Percentiles rank a stretch among this genome's conserved stretches.
Conservation (phyloP, 306 rosid species). For the Neltuma alba region DNA sequence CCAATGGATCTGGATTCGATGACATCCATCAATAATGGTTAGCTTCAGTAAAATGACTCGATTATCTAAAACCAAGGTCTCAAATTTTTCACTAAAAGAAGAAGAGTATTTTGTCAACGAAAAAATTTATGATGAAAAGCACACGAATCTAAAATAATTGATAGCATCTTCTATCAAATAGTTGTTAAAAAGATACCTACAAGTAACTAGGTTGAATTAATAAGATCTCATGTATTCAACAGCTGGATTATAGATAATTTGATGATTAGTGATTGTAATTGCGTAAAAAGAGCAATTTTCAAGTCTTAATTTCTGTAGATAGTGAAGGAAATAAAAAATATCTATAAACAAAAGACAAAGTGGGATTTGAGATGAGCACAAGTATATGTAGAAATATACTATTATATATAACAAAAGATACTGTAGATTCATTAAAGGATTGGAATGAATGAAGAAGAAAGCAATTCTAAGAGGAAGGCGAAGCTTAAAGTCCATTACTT, state of each 20-base stretch:
- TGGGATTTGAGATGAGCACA: not conserved
- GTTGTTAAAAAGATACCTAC: not conserved
- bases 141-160: too few species aligned
- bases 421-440: not conserved
- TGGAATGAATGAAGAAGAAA: slow-evolving; percentile 22
- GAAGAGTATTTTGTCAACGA: too few species aligned
- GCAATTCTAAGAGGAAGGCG: slow-evolving; percentile 17
- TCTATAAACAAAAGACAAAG: not conserved
- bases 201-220: not conserved
- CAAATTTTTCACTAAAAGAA: too few species aligned
- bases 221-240: too few species aligned
- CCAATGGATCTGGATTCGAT: too few species aligned
- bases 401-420: not conserved
- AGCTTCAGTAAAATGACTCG: too few species aligned
- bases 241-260: not conserved
- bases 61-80: too few species aligned
- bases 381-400: not conserved
- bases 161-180: too few species aligned
- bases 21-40: too few species aligned
- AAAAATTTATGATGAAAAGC: too few species aligned
- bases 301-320: not conserved
- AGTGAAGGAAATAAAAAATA: not conserved
- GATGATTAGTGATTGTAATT: not conserved
- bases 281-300: not conserved
- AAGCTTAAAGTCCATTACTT: slow-evolving; percentile 9